Base-by-base conservation (phyloP, 805 yeast species). In the Candida incommunis region DNA sequence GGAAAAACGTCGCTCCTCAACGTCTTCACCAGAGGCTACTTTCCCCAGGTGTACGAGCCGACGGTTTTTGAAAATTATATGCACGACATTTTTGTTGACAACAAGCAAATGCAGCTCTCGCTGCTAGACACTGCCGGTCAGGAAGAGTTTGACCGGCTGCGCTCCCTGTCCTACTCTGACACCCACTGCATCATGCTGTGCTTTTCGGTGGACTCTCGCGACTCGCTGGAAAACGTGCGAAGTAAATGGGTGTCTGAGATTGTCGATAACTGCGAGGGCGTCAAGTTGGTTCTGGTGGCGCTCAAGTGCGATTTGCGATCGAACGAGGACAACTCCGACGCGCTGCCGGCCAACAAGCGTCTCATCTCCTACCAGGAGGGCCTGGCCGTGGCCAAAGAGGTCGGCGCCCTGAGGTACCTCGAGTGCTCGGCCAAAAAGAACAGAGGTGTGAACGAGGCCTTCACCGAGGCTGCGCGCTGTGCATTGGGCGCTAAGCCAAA, bases 111-210 rank as follows among this genome's bases (percentile, higher is more conserved):
- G 55, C 94, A 88, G 58, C 68, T 90, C 46, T 87, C 96, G 15
- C 69, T 90, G 45, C 92, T 98, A 98, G 98, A 90, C 62, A 90
- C 98, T 3, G 98, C 98, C 1, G 98, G 98, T 4, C 98, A 90
- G 69, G 98, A 90, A 66, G 98, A 90, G 66, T 90, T 90, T 56
- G 98, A 90, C 63, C 74, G 96, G 51, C 72, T 90, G 62, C 76
- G 98, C 62, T 85, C 96, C 1, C 70, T 90, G 49, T 82, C 94
- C 43, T 92, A 92, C 63, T 80, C 88, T 23, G 97, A 92, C 63
- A 92, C 98, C 2, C 96, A 90, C 64, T 85, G 96, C 56, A 88
- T 92, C 55, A 92, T 90, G 88, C 74, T 90, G 47, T 92, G 98
- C 67, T 90, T 90, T 61, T 78, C 95, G 41, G 87, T 90, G 46